Evolutionary conservation across 805 yeast genomes (phyloP).

Genomic region (Maudiozyma serrabonitensis): DNA sequence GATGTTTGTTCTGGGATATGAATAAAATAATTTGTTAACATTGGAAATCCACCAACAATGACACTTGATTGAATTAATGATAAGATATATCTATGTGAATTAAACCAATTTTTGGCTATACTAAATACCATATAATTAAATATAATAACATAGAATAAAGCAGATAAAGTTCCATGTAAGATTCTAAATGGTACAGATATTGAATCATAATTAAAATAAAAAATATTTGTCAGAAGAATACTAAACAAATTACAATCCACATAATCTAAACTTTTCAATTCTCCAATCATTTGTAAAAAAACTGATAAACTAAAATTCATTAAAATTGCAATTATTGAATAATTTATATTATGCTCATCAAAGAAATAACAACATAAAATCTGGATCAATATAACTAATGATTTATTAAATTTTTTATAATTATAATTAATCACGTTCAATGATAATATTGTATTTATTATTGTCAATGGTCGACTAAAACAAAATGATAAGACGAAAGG

Average conservation of each 20-base stretch:
- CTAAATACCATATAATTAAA: conserved; percentile 17
- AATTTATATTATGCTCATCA: background rate
- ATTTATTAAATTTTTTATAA: too few relatives aligned
- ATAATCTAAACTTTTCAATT: conserved; percentile 30
- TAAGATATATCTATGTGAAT: conserved; percentile 9
- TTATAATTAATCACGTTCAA: conserved; percentile 23
- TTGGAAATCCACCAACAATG: conserved; percentile 18
- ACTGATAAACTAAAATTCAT: conserved; percentile 11
- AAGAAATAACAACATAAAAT: background rate
- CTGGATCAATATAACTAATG: background rate
- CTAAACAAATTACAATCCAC: conserved; percentile 34
- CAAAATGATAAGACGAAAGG: conserved; percentile 26
- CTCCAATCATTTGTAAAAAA: conserved; percentile 22
- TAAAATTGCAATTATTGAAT: background rate
- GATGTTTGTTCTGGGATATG: conserved; percentile 13
- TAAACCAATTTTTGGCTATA: background rate
- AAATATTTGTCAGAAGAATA: conserved; percentile 27
- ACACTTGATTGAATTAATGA: conserved; percentile 17
- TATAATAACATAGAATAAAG: conserved; percentile 21
- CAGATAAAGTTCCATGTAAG: conserved; percentile 25
- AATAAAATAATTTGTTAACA: conserved; percentile 12
- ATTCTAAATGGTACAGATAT: conserved; percentile 22
- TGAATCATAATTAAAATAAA: conserved; percentile 18
- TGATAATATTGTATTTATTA: conserved; percentile 26
- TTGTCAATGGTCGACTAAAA: conserved; percentile 17